phyloP scores from a whole-genome alignment of 2,329 filamentous ascomycete species.

The Aspergillus calidoustus region DNA sequence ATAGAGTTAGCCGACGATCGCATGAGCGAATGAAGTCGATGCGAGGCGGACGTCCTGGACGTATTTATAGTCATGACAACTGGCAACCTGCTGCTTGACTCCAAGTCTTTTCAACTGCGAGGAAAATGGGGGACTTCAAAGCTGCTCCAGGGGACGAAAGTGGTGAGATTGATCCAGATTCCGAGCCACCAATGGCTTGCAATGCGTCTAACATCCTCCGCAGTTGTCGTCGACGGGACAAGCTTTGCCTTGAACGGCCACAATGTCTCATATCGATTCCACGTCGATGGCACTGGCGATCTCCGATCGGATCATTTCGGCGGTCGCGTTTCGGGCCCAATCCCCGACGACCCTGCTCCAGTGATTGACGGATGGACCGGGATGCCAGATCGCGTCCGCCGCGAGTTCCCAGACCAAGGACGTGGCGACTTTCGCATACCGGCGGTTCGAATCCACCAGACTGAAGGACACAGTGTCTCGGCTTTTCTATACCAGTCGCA shows the following conservation, averaged over 20 bases:
- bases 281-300: conserved; percentile 64
- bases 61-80: background rate
- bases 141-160: background rate
- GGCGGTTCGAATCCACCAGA: conserved; percentile 64
- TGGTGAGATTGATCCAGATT: background rate
- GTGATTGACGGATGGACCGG: conserved; percentile 59
- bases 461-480: conserved; percentile 62
- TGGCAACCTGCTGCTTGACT: background rate
- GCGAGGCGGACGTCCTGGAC: background rate
- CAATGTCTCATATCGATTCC: conserved; percentile 66
- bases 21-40: background rate
- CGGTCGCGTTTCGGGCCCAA: conserved; percentile 58
- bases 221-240: conserved; percentile 58
- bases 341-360: conserved; percentile 46
- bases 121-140: background rate
- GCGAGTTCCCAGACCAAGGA: conserved; percentile 68
- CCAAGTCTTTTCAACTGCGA: background rate
- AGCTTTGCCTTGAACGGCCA: conserved; percentile 63
- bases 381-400: conserved; percentile 55
- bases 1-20: background rate
- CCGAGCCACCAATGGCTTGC: background rate
- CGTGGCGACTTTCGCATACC: conserved; percentile 67
- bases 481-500: conserved; percentile 64
- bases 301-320: conserved; percentile 67
- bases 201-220: conserved; percentile 26